Conservation (phyloP, 2,329 filamentous ascomycete genomes). For the Rhinocladiella similis region DNA sequence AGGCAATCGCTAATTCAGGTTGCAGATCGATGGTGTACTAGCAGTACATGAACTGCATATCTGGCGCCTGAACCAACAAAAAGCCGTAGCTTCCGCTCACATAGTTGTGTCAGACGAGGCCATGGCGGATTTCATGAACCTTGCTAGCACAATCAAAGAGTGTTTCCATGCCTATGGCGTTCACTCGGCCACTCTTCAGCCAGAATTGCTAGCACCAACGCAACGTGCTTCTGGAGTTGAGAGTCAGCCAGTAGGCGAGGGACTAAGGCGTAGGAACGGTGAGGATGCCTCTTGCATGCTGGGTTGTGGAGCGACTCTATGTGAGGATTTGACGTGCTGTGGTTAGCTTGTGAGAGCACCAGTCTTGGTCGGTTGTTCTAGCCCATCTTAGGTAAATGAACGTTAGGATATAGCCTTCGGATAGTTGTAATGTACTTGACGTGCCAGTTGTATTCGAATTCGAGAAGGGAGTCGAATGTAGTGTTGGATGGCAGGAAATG, state of each 20-base stretch:
- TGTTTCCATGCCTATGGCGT: constrained; percentile 58
- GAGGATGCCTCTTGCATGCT: not conserved
- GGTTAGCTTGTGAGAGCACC: not conserved
- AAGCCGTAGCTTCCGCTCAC: constrained; percentile 69
- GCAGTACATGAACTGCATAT: constrained; percentile 73
- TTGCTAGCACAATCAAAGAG: constrained; percentile 63
- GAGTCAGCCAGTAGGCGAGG: not conserved
- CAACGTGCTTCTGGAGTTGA: not conserved
- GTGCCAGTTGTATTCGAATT: too few species aligned
- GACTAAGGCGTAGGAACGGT: not conserved
- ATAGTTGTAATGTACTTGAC: too few species aligned
- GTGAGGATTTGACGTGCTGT: not conserved
- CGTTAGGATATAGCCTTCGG: too few species aligned
- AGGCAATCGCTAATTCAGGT: not conserved
- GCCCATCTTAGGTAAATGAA: too few species aligned
- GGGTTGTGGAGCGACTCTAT: not conserved
- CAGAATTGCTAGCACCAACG: not conserved
- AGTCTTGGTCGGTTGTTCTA: too few species aligned
- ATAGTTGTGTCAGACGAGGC: constrained; percentile 61
- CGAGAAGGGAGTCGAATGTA: too few species aligned
- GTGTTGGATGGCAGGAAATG: too few species aligned
- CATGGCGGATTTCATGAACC: constrained; percentile 58
- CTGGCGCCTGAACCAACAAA: constrained; percentile 71
- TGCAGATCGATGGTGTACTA: constrained; percentile 60
- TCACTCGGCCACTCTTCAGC: not conserved